phyloP scores from a whole-genome alignment of 768 basidiomycete genomes.

The Tylopilus rubrobrunneus region DNA sequence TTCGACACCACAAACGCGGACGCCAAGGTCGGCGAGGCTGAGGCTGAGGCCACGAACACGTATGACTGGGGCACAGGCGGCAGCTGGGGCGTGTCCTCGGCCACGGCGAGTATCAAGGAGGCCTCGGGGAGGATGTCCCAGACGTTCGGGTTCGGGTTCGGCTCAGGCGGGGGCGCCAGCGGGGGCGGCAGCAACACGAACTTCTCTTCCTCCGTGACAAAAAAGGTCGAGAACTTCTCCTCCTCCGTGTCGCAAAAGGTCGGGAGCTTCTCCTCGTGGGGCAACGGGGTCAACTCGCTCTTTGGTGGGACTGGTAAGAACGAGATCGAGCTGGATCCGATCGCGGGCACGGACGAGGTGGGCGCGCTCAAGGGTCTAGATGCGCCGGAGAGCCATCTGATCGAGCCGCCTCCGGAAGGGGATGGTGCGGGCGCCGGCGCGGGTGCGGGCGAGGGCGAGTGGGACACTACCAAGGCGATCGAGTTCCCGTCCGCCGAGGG shows the following conservation, averaged over 20 bases:
- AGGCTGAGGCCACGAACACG: neutral
- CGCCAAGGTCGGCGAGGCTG: neutral
- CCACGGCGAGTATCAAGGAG: neutral
- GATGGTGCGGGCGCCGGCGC: too few species aligned
- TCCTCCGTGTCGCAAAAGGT: neutral
- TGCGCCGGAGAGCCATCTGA: neutral
- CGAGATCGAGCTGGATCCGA: constrained; percentile 1
- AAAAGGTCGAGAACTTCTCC: neutral
- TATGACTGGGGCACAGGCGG: neutral
- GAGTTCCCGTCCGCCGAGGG: neutral
- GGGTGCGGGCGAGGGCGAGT: neutral
- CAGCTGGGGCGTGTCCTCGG: neutral
- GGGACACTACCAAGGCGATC: neutral
- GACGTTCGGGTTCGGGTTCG: constrained; percentile 1
- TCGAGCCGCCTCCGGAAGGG: neutral
- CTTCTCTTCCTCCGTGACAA: neutral
- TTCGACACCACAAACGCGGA: neutral
- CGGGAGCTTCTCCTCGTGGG: neutral
- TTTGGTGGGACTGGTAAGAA: neutral
- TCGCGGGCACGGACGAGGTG: neutral
- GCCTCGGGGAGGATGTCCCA: neutral
- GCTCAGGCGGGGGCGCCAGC: too few species aligned
- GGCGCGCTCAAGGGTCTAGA: too few species aligned
- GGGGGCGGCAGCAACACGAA: too few species aligned
- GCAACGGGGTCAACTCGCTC: neutral